Evolutionary conservation across 495 filamentous ascomycete genomes (phyloP).

Genomic region (Neurospora terricola): DNA sequence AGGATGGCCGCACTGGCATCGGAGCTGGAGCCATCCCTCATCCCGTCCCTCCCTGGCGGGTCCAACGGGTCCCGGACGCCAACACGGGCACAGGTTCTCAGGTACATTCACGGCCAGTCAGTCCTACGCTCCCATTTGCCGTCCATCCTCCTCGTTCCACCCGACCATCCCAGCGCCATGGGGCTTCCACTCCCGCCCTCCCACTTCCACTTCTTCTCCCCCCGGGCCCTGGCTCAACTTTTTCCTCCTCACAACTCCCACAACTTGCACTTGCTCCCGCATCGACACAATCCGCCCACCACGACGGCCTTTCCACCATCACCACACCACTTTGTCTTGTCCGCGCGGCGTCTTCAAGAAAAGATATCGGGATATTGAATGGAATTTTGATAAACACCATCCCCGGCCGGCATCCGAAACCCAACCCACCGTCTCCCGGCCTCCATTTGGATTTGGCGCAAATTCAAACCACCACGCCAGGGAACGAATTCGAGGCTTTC

Average conservation of each 20-base stretch:
- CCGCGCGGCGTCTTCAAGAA: no score
- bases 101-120: conserved; percentile 7
- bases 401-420: neutral
- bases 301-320: neutral
- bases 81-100: neutral
- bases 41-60: conserved; percentile 21
- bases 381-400: neutral
- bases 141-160: conserved; percentile 7
- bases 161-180: conserved; percentile 9
- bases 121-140: conserved; percentile 19
- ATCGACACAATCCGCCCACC: neutral
- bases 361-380: neutral
- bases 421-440: neutral
- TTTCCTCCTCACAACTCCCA: conserved; percentile 15
- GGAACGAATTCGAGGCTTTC: neutral
- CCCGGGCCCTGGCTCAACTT: conserved; percentile 23
- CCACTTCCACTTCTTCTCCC: conserved; percentile 28
- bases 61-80: conserved; percentile 8
- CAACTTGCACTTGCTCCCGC: conserved; percentile 4
- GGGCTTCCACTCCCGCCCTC: conserved; percentile 31
- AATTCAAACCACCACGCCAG: neutral
- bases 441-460: neutral
- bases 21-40: conserved; percentile 13
- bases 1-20: conserved; percentile 13
- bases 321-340: neutral